Conservation (phyloP, 1,284 basidiomycete genomes). For the Porphyrellus sp. region DNA sequence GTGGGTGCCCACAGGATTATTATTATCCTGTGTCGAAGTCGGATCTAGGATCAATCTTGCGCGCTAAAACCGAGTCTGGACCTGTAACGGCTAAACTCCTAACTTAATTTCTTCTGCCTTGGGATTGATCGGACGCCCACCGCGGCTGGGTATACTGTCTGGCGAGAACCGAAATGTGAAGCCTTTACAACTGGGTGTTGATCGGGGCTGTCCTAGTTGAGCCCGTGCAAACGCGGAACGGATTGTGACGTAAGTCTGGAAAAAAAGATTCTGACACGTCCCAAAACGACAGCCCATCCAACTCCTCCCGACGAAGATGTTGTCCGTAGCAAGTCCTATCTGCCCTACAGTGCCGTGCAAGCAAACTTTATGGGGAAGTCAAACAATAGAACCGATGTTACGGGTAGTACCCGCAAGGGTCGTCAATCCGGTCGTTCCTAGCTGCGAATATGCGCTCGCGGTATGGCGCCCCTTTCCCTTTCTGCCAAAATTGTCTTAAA, state of each 20-base stretch:
- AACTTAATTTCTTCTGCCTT: slow-evolving; percentile 9
- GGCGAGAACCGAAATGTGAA: no score
- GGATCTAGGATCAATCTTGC: slow-evolving; percentile 22
- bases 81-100: slow-evolving; percentile 23
- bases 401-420: not conserved
- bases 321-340: slow-evolving; percentile 16
- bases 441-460: slow-evolving; percentile 49
- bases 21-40: not conserved
- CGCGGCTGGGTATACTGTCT: no score
- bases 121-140: not conserved
- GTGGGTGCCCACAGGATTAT: not conserved
- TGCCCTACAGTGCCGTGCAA: not conserved
- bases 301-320: slow-evolving; percentile 10
- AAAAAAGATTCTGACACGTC: not conserved
- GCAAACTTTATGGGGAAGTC: not conserved
- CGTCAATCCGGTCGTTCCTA: slow-evolving; percentile 50
- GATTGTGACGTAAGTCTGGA: slow-evolving; percentile 12
- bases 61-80: not conserved
- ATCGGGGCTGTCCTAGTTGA: not conserved
- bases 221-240: slow-evolving; percentile 2
- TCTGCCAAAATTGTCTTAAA: not conserved
- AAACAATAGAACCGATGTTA: not conserved
- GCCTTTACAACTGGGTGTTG: not conserved
- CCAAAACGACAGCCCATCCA: slow-evolving; percentile 3
- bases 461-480: slow-evolving; percentile 31